Percentiles rank a stretch among this genome's conserved stretches.
phyloP scores from a whole-genome alignment of 2,329 filamentous ascomycete species.

The Colletotrichum sp. region DNA sequence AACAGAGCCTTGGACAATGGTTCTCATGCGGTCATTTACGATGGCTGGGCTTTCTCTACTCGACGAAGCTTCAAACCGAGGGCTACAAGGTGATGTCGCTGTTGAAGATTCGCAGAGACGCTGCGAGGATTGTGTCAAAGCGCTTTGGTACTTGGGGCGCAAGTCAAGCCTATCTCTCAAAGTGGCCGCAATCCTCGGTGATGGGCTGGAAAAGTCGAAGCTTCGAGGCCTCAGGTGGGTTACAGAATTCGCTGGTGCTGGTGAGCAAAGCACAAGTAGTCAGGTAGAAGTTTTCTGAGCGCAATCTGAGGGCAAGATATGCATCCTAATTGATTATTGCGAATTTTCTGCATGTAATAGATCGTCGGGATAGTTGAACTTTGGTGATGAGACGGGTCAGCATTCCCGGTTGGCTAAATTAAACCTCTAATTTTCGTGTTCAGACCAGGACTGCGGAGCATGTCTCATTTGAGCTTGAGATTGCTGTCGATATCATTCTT shows the following conservation, averaged over 20 bases:
- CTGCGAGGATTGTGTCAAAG: conserved; percentile 55
- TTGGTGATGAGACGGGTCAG: background rate
- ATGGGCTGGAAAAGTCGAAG: conserved; percentile 74
- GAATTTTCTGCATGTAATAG: background rate
- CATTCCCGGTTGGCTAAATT: rapidly evolving
- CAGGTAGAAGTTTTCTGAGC: background rate
- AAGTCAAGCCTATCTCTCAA: conserved; percentile 35
- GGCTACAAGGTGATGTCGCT: no score
- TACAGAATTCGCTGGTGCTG: background rate
- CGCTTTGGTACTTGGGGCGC: conserved; percentile 58
- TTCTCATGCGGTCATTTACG: conserved; percentile 58
- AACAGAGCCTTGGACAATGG: conserved; percentile 65
- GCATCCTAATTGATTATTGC: background rate
- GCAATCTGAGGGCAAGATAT: background rate
- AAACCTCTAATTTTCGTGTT: background rate
- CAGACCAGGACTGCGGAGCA: background rate
- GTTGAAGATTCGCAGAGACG: conserved; percentile 23
- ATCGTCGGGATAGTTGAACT: background rate
- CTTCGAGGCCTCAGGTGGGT: background rate
- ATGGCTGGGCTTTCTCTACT: conserved; percentile 48
- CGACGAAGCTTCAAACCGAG: conserved; percentile 26
- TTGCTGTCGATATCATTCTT: background rate
- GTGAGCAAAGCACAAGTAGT: background rate
- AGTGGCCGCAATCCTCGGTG: conserved; percentile 61
- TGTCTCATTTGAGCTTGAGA: background rate